Evolutionary conservation across 345 rosid genomes (phyloP), one percentile per base, ranked within the genome.

Genomic region (Eucalyptus leucophloia): DNA sequence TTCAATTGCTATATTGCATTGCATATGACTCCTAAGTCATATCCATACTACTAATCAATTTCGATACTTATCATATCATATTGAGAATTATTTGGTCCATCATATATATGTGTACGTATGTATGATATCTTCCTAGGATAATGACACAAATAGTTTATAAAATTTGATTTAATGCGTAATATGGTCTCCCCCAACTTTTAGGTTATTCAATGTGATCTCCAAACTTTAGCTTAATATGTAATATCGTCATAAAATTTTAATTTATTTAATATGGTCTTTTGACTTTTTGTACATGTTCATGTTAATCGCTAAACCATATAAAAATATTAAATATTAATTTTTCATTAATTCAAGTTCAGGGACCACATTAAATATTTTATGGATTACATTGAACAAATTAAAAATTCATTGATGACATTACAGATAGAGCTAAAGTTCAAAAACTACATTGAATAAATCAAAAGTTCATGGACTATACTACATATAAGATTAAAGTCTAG

Each of bases 391-490:
- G 0, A 24, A 56, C 1, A 56, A 56, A 56, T 56, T 56, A 0
- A 56, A 4, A 56, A 56, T 56, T 4, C 12, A 56, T 2, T 3
- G 1, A 56, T 56, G 30, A n/a, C n/a, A n/a, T n/a, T n/a, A n/a
- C n/a, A n/a, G n/a, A n/a, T n/a, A n/a, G n/a, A n/a, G n/a, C 0
- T 24, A 56, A 56, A 56, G 6, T 56, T 56, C 0, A 56, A 23
- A 3, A 7, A 24, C 0, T 56, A 56, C 0, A 56, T 9, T 4
- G 0, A 56, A 56, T 4, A 56, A 24, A 56, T 24, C 0, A 10
- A 24, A 56, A 56, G 3, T 9, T 24, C 1, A 56, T 23, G 0
- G 0, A 56, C 1, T 0, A 56, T 10, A 9, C 0, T 56, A 1
- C 6, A 56, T 1, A 9, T 56, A 24, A 23, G 3, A 24, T 24